Base-by-base conservation (phyloP, 1,284 basidiomycete genomes). In the Ceratorhiza oryzae-sativae region DNA sequence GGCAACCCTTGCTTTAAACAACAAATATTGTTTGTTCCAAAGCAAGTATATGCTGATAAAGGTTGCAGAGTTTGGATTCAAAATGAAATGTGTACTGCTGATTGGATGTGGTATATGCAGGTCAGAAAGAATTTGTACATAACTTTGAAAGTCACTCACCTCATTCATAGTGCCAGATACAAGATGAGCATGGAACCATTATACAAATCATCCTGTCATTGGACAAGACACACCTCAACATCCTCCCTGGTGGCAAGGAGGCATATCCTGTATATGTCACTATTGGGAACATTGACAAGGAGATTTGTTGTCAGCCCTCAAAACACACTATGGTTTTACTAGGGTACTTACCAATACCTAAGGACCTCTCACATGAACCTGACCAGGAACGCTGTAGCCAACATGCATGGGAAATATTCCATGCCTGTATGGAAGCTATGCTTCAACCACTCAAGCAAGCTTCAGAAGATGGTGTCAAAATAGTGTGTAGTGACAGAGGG, bases 391-490 rank as follows among this genome's bases (percentile, higher is more conserved):
- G 25, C 3, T 8, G 23, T 2, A 55, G 53, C 20, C 34, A 48
- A 1, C 60, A 73, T 15, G 15, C 8, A 4, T 59, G 48, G 55
- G 59, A 73, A 13, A 58, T 77, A 1, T 77, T 75, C 42, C 76
- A 77, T 53, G 20, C 42, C 3, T 73, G 71, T 41, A 75, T 77
- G 75, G 5, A 30, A 9, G 18, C 63, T 6, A 48, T 77, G 4
- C 59, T 76, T 0, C 5, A 71, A 25, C 73, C 76, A 6, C 61
- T 77, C 20, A 42, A 70, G 9, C 20, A 39, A 1, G 74, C 75
- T 9, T 70, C 72, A 10, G 39, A 32, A 3, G n/a, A 65, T 0
- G 75, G 75, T 5, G 56, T 73, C 5, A 23, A 62, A 8, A 74
- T 76, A 53, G 46, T 39, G 15, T 48, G 46, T 20, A 20, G 18